Percentiles rank a stretch among this genome's conserved stretches.
Conservation (phyloP, 83 land plant genomes). For the Larix sibirica region DNA sequence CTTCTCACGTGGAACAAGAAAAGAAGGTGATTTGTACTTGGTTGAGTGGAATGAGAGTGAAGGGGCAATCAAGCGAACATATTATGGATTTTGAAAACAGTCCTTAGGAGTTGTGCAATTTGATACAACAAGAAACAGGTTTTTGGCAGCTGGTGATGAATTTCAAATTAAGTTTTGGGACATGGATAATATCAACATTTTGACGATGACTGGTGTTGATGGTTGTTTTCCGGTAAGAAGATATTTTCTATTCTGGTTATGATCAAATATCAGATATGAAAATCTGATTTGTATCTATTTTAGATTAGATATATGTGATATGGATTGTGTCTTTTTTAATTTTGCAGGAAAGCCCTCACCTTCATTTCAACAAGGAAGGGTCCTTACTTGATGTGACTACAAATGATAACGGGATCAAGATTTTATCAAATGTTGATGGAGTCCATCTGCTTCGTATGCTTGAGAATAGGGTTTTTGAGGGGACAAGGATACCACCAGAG, state of each 20-base stretch:
- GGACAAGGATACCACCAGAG: conserved; percentile 27
- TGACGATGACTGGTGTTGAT: conserved; percentile 72
- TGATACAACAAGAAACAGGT: conserved; percentile 86
- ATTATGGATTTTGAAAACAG: conserved; percentile 76
- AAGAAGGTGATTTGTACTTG: conserved; percentile 83
- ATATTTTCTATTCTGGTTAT: background rate
- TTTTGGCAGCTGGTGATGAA: conserved; percentile 91
- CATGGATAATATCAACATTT: conserved; percentile 72
- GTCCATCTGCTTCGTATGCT: conserved; percentile 22
- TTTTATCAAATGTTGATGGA: conserved; percentile 79
- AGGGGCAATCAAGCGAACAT: conserved; percentile 81
- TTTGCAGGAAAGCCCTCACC: conserved; percentile 73
- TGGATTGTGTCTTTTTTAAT: background rate
- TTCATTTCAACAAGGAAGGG: conserved; percentile 86
- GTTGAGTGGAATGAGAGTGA: conserved; percentile 97
- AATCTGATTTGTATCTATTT: background rate
- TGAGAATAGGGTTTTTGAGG: conserved; percentile 37
- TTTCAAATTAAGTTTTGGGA: conserved; percentile 89
- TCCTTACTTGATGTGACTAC: conserved; percentile 78
- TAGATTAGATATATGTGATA: background rate
- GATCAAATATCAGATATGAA: background rate
- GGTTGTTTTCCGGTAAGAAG: conserved; percentile 77
- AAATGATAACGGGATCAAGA: conserved; percentile 71
- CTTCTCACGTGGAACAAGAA: conserved; percentile 91
- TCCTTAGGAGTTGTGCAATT: conserved; percentile 86